phyloP scores from a whole-genome alignment of 257 asterid genomes.

The Pogostemon cablin region DNA sequence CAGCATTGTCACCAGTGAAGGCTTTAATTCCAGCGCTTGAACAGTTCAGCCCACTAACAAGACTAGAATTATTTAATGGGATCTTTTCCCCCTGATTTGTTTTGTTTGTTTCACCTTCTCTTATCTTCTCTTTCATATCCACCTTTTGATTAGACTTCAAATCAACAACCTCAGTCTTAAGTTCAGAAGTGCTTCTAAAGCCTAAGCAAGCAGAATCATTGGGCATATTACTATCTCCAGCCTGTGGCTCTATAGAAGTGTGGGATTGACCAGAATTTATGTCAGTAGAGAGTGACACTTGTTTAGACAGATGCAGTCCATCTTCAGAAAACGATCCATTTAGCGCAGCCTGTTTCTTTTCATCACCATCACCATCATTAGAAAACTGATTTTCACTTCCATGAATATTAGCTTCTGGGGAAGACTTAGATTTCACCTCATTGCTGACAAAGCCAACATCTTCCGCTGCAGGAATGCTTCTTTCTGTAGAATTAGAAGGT shows the following conservation, averaged over 20 bases:
- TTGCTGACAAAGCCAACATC: conserved; percentile 49
- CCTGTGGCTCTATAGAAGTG: conserved; percentile 28
- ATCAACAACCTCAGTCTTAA: conserved; percentile 27
- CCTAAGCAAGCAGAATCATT: conserved; percentile 28
- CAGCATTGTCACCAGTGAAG: conserved; percentile 8
- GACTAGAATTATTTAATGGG: conserved; percentile 20
- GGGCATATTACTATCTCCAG: conserved; percentile 24
- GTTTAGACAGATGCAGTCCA: conserved; percentile 33
- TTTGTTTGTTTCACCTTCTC: conserved; percentile 36
- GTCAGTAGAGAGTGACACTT: conserved; percentile 36
- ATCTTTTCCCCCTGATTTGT: conserved; percentile 41
- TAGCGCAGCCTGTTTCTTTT: conserved; percentile 39
- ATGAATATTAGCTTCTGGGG: conserved; percentile 37
- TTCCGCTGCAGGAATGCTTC: conserved; percentile 47
- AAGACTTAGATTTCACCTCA: conserved; percentile 53
- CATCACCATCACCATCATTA: conserved; percentile 40
- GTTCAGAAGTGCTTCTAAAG: conserved; percentile 32
- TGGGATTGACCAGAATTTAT: conserved; percentile 33
- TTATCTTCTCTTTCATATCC: conserved; percentile 33
- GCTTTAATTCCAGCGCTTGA: conserved; percentile 28
- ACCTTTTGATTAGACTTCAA: conserved; percentile 30
- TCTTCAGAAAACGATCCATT: conserved; percentile 40
- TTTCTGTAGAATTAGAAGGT: conserved; percentile 64
- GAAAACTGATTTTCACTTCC: conserved; percentile 33
- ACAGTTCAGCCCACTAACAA: conserved; percentile 34